Evolutionary conservation across 371 early-diverging fungal genomes (phyloP).

Genomic region (Actinomucor elegans): DNA sequence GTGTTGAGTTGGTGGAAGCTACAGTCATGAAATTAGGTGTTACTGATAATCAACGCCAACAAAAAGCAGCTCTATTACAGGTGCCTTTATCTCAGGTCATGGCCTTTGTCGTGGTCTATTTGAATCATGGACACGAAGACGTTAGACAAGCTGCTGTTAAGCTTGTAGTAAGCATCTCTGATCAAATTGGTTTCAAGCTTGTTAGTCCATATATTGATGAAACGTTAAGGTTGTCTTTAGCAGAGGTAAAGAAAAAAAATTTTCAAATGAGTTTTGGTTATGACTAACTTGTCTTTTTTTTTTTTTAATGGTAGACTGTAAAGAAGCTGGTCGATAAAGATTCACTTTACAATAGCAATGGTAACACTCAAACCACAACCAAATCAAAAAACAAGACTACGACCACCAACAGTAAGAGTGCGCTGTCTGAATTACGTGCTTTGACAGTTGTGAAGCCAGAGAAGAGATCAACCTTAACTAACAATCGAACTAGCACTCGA

Average conservation of each 20-base stretch:
- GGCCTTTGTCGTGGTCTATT: slow-evolving; percentile 59
- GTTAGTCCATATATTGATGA: slow-evolving; percentile 37
- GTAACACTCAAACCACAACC: slow-evolving; percentile 17
- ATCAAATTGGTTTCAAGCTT: slow-evolving; percentile 31
- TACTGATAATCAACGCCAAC: slow-evolving; percentile 1
- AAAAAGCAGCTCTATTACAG: slow-evolving; percentile 6
- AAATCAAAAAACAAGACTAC: not conserved
- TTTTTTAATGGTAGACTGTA: slow-evolving; percentile 18
- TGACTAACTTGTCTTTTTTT: not conserved
- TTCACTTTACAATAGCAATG: slow-evolving; percentile 3
- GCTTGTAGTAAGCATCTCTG: slow-evolving; percentile 53
- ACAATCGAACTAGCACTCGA: not conserved
- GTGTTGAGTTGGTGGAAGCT: slow-evolving; percentile 56
- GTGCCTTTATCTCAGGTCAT: slow-evolving; percentile 48
- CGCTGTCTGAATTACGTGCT: slow-evolving; percentile 18
- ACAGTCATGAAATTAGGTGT: slow-evolving; percentile 55
- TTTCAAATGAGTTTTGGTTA: not conserved
- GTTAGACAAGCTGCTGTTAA: slow-evolving; percentile 67
- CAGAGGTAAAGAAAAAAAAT: slow-evolving; percentile 22
- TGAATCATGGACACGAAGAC: slow-evolving; percentile 64
- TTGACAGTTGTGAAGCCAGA: slow-evolving; percentile 10
- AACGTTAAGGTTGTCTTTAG: slow-evolving; percentile 22
- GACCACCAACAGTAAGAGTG: slow-evolving; percentile 7
- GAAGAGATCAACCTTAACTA: slow-evolving; percentile 7
- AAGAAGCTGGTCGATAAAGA: slow-evolving; percentile 28